phyloP scores from a whole-genome alignment of 108 stramenopile genomes.

The Schizochytrium sp. region DNA sequence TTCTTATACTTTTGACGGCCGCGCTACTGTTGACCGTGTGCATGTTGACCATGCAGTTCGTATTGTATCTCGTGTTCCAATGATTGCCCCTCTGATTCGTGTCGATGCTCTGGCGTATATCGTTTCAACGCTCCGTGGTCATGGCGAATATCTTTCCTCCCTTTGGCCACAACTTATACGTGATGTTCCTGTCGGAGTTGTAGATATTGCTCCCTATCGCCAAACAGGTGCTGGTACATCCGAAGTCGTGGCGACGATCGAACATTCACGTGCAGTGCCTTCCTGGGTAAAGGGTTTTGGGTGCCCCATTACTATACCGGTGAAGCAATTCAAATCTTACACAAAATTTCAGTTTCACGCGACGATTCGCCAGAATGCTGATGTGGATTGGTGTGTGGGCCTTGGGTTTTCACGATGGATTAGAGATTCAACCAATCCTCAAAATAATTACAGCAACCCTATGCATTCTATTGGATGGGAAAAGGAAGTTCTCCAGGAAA shows the following conservation, averaged over 20 bases:
- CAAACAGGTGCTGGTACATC: background rate
- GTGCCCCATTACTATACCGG: background rate
- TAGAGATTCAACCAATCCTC: background rate
- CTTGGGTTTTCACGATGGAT: background rate
- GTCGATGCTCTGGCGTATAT: background rate
- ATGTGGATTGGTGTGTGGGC: conserved; percentile 20
- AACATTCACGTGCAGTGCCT: background rate
- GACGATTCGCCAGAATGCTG: background rate
- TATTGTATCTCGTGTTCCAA: background rate
- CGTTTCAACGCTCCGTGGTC: background rate
- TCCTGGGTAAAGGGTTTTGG: background rate
- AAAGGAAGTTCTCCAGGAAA: background rate
- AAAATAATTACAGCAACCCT: background rate
- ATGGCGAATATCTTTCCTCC: background rate
- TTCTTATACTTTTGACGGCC: background rate
- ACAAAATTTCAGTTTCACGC: background rate
- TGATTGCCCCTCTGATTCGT: conserved; percentile 20
- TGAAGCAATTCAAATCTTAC: background rate
- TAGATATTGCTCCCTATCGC: background rate
- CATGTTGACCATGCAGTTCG: background rate
- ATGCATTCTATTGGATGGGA: background rate
- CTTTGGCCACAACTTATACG: conserved; percentile 4
- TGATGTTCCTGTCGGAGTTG: background rate
- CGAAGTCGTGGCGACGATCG: background rate
- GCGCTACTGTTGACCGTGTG: background rate